phyloP scores from a whole-genome alignment of 75 land plant species.

The Sequoiadendron giganteum region DNA sequence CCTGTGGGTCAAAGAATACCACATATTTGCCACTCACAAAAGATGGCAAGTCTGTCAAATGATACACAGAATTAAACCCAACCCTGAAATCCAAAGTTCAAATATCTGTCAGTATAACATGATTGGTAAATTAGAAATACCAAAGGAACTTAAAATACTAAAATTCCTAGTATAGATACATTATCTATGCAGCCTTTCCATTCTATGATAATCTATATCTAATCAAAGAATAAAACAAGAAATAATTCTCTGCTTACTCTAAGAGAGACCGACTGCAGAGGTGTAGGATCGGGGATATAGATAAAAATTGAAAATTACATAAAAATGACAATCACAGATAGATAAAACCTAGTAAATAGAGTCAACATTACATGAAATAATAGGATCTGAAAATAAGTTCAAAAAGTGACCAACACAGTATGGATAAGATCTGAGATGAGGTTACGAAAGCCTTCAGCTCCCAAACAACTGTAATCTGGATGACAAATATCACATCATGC shows the following conservation, averaged over 20 bases:
- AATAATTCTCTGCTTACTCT: neutral
- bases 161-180: neutral
- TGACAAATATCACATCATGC: neutral
- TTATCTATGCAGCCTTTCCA: neutral
- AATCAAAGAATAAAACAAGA: neutral
- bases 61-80: slow-evolving; percentile 97
- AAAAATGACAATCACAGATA: neutral
- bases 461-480: neutral
- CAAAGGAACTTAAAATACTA: neutral
- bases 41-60: slow-evolving; percentile 92
- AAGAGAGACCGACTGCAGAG: neutral
- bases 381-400: neutral
- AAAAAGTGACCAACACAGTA: neutral
- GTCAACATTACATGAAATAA: neutral
- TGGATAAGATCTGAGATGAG: neutral
- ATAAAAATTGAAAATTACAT: neutral
- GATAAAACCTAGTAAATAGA: neutral
- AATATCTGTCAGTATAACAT: neutral
- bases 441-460: neutral
- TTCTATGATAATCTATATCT: neutral
- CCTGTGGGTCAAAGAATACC: slow-evolving; percentile 95
- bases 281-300: neutral
- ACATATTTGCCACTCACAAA: slow-evolving; percentile 95
- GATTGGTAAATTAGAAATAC: neutral
- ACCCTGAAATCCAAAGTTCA: slow-evolving; percentile 49